Conservation (phyloP, 1,284 basidiomycete genomes). For the Cutaneotrichosporon curvatum region DNA sequence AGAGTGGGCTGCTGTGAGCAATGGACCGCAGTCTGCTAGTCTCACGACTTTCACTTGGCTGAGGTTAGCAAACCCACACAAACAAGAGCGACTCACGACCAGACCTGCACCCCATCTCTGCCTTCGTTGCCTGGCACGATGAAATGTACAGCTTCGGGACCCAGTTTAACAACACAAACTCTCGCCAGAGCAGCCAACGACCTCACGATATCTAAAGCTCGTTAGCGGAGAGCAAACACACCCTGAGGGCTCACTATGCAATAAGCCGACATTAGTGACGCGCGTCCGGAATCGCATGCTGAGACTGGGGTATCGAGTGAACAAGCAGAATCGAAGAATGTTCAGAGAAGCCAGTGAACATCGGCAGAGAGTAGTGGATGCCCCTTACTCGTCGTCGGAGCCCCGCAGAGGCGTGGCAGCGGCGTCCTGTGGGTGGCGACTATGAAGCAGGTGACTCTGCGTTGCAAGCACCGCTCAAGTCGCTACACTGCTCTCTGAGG, state of each 20-base stretch:
- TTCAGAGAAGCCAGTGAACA: too few relatives aligned
- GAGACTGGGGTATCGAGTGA: too few relatives aligned
- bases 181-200: constrained; percentile 76
- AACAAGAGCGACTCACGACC: constrained; percentile 78
- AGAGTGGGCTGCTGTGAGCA: constrained; percentile 53
- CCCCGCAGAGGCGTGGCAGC: too few relatives aligned
- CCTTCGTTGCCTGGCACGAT: constrained; percentile 66
- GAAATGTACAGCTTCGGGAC: constrained; percentile 66
- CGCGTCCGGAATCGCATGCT: constrained; percentile 61
- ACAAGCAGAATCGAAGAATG: too few relatives aligned
- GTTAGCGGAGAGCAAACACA: too few relatives aligned
- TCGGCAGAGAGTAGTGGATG: too few relatives aligned
- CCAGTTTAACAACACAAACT: constrained; percentile 71
- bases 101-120: constrained; percentile 80
- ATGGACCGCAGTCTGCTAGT: constrained; percentile 50
- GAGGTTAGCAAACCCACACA: background rate
- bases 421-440: too few relatives aligned
- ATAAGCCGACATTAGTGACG: constrained; percentile 55
- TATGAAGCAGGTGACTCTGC: too few relatives aligned
- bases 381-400: too few relatives aligned
- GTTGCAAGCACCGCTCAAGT: too few relatives aligned
- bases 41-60: constrained; percentile 47
- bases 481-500: too few relatives aligned
- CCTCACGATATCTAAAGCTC: constrained; percentile 67
- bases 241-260: constrained; percentile 57